Evolutionary conservation across 2,329 filamentous ascomycete genomes (phyloP), one percentile per base, ranked within the genome.

Genomic region (Trichoderma hamatum): DNA sequence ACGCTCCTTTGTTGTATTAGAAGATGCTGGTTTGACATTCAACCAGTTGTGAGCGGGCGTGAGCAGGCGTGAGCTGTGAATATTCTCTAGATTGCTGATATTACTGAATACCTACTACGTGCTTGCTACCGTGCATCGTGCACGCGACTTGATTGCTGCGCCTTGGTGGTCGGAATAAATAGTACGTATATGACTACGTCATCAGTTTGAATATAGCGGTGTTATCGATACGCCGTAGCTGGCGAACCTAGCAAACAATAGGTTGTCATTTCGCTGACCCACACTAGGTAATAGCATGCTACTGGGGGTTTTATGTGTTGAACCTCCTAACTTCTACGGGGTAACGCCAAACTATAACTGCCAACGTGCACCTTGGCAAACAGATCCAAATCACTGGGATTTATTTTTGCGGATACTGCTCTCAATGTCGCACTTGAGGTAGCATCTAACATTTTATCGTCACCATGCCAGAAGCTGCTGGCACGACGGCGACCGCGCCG

Each of bases 401-500:
- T 11, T 68, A 21, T 56, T 51, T 4, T 34, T 63, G 11, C 32
- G 36, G 24, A 55, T 24, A 39, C 14, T 26, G 36, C 56, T 55
- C 32, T 54, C 56, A 62, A 68, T 62, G 59, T 54, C 46, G 49
- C 58, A 34, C 26, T 62, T 30, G 30, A 68, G 24, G 19, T 68
- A 68, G 49, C 66, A 21, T 43, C 21, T 43, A 19, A 43, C n/a
- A 36, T 5, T 16, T 28, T 34, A 56, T 56, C 52, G 52, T 28
- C 69, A 69, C 43, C 51, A 70, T 70, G 69, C 66, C 66, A 36
- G 69, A 69, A 68, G 39, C 66, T 34, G 49, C 69, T 26, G 66
- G 68, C 64, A 71, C 61, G 26, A 52, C 71, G 54, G 71, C 72
- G 32, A 54, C 71, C 19, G 62, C 72, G 52, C 59, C 71, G 46